Evolutionary conservation across 768 basidiomycete species (phyloP), one percentile per base, ranked within the genome.

Genomic region (Rhizopogon vulgaris): DNA sequence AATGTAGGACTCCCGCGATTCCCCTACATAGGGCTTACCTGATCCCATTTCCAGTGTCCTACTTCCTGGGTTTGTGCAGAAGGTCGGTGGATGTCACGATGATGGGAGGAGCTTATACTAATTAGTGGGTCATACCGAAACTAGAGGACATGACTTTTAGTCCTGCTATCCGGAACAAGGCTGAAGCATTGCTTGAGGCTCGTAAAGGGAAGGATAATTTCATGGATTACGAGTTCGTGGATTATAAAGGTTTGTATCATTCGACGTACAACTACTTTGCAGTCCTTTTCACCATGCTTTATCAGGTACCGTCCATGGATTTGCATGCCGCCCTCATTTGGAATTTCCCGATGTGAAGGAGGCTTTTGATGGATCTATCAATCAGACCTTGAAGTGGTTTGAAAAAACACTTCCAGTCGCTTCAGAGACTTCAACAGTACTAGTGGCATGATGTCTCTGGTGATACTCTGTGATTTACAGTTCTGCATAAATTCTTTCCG

Each of bases 271-370:
- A 28, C 1, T 15, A 12, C 6, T 39, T 30, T 30, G 41, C 12
- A 38, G 52, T 48, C 18, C 24, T 49, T 48, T 51, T 59, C 15
- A 51, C 38, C 11, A 18, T 3, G n/a, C 17, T 38, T 37, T n/a
- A 45, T 6, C 41, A 78, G 77, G 72, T 55, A 79, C 73, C 14
- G 56, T 57, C 2, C 79, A 78, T 49, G 75, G 79, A 24, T 80
- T 80, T 24, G 77, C 76, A 3, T 64, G 68, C 27, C 69, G 78
- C 12, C 78, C 77, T 3, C 73, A 76, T 52, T 62, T 78, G 34
- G 58, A 54, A 6, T 64, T 72, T 11, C 69, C 72, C 1, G 73
- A 73, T 27, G 69, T 78, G 43, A 71, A 72, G 55, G 69, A 68
- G 41, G 76, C 66, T 3, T 80, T 71, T 52, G 72, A 80, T 48